Evolutionary conservation across 2,329 filamentous ascomycete species (phyloP), one percentile per base, ranked within the genome.

Genomic region (Hymenoscyphus fraxineus): DNA sequence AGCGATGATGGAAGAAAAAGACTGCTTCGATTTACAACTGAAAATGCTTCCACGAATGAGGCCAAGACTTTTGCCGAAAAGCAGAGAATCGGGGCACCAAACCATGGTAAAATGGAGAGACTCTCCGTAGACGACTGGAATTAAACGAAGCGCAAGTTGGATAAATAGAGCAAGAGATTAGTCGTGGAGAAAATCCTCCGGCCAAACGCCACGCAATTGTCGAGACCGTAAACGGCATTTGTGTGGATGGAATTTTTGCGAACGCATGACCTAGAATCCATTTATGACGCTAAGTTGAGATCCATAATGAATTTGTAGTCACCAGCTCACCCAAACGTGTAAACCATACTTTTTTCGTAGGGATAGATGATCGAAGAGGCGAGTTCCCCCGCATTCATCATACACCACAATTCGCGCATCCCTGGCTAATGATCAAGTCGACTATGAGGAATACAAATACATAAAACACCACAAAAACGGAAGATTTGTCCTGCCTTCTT

Each of bases 161-260:
- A 10, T 51, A 51, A 51, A 51, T 51, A 9, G n/a, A 22, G 22
- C 12, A 7, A 10, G 41, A 51, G 19, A 51, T 51, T 51, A 51
- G 44, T 51, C 44, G 44, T 51, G 44, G 44, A 51, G 44, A 51
- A 51, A 19, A 51, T 51, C 44, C 22, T 51, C 44, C 44, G 44
- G 44, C 9, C 22, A n/a, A 16, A n/a, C 44, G 9, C 44, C 19
- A 51, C 22, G 19, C n/a, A 51, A 12, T 27, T n/a, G 10, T 27
- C 44, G 4, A 51, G 10, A 51, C 10, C 22, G 12, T n/a, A 12
- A 27, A 22, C 41, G n/a, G 16, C 19, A 27, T 51, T 51, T 19
- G 19, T 35, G 44, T 27, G 10, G 22, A 19, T 51, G 9, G 44
- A 51, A 22, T 22, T 13, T 51, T 19, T 19, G 44, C 22, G 22